Base-by-base conservation (phyloP, 2,329 filamentous ascomycete species). In the Blastomyces gilchristii region DNA sequence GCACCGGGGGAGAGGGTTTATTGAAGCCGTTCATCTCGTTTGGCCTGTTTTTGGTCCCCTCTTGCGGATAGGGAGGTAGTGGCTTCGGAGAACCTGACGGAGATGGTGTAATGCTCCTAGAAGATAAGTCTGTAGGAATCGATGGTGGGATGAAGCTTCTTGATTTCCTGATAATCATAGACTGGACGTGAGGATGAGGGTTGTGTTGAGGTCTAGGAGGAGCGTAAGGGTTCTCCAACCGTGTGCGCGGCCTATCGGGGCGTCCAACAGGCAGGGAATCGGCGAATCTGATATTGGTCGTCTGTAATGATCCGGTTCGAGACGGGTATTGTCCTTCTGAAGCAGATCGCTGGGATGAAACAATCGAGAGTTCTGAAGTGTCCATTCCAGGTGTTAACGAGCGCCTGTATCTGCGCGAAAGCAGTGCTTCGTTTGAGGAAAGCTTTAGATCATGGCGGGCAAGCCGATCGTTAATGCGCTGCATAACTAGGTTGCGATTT, bases 271-370 rank as follows among this genome's bases (percentile, higher is more conserved):
- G 57, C 28, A 47, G 28, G 8, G 57, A 59, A 49, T 49, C 41
- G 39, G 57, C 41, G 43, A 59, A 59, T 59, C 57, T 59, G 43
- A 59, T 59, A 28, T 43, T 59, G 39, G 57, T 59, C 25, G 57
- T 59, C 57, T 59, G 57, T 34, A 43, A 7, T 31, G 57, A 49
- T 49, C 43, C 25, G 28, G 57, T n/a, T 49, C 57, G 41, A 14
- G 57, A 49, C 12, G 57, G 41, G 28, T 47, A 25, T 6, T 34
- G 37, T 34, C 57, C 57, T 47, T 59, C 43, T 12, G 31, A 34
- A 2, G 41, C 28, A 18, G 57, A 59, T 22, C 31, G 25, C 43
- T 59, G 57, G 39, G 34, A 41, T 9, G 57, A 31, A n/a, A 59
- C 41, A 25, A 59, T 59, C 14, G 57, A 59, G 6, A 49, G 57